phyloP scores from a whole-genome alignment of 2,329 filamentous ascomycete genomes.

The Conoideocrella luteorostrata region DNA sequence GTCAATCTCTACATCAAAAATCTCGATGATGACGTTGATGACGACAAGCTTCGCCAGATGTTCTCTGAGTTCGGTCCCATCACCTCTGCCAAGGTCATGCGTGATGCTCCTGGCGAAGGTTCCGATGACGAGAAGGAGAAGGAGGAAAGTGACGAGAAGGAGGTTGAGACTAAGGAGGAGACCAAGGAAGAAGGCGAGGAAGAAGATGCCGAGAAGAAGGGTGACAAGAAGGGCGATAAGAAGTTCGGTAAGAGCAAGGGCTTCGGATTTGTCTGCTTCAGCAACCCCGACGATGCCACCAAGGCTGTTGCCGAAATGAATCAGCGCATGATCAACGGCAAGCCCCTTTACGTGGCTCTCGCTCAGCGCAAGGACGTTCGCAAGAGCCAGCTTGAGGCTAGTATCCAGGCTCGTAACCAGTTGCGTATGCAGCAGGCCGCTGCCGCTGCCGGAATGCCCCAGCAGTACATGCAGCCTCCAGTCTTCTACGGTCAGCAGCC shows the following conservation, averaged over 20 bases:
- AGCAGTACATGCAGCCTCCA: constrained; percentile 79
- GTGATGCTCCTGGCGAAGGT: constrained; percentile 60
- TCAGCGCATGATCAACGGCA: constrained; percentile 95
- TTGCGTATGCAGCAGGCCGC: constrained; percentile 97
- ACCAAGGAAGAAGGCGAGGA: constrained; percentile 38
- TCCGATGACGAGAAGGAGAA: constrained; percentile 51
- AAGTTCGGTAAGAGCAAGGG: constrained; percentile 98
- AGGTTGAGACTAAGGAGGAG: constrained; percentile 42
- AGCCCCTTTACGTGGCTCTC: constrained; percentile 95
- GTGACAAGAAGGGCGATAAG: constrained; percentile 52
- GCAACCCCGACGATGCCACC: constrained; percentile 97
- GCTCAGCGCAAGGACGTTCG: constrained; percentile 99
- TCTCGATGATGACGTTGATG: constrained; percentile 91
- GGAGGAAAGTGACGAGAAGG: constrained; percentile 45
- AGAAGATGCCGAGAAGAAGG: constrained; percentile 48
- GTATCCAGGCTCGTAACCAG: constrained; percentile 98
- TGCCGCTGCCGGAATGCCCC: constrained; percentile 80
- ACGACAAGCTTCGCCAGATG: constrained; percentile 93
- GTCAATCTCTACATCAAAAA: constrained; percentile 99
- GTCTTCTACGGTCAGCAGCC: constrained; percentile 89
- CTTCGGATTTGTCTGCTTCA: constrained; percentile 99
- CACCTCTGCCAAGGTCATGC: constrained; percentile 99
- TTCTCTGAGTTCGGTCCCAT: constrained; percentile 90
- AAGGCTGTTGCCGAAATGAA: constrained; percentile 99
- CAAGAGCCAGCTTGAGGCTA: constrained; percentile 98